Base-by-base conservation (phyloP, 164 flowering plant species). In the Santalum album region DNA sequence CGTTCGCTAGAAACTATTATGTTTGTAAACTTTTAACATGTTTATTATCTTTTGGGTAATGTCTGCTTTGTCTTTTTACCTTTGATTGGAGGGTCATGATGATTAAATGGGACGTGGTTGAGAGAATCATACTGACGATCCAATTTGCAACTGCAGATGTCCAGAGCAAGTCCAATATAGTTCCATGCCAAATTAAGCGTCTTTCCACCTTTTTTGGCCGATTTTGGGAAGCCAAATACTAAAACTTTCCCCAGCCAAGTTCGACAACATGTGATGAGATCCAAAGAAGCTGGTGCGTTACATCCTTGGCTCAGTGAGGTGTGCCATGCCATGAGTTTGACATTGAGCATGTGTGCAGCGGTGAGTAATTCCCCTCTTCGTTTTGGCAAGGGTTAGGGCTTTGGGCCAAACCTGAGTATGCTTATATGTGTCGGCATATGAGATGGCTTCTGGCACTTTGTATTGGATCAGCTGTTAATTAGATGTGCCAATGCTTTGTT, bases 141-240 rank as follows among this genome's bases (percentile, higher is more conserved):
- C 7, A 29, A 11, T 39, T 58, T 47, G 1, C 55, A 20, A 20
- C 35, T 60, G 69, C 75, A 77, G 81, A 64, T 69, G 26, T 74
- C 78, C 22, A 69, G 73, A 63, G 78, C 68, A 49, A 77, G 78
- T 51, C 81, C 81, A 14, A 74, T 77, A 65, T 77, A 61, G 65
- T 48, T 44, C 16, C 49, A 36, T n/a, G 22, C 15, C 16, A 17
- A 49, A 6, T 39, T 21, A 10, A 9, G 18, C 15, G 39, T 22
- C 24, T 19, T 17, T 26, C 25, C 36, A 12, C 22, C 35, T 48
- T 40, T 25, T 17, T 26, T 21, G 42, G 16, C 36, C 7, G 12
- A 32, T 32, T 32, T 0, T 12, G 10, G 12, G 36, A 5, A 36
- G 4, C 15, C 40, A 36, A 15, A 2, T 15, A 2, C 2, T 36